Percentiles rank a stretch among this genome's conserved stretches.
Evolutionary conservation across 1,139 yeast genomes (phyloP).

Genomic region (Diutina pseudorugosa): DNA sequence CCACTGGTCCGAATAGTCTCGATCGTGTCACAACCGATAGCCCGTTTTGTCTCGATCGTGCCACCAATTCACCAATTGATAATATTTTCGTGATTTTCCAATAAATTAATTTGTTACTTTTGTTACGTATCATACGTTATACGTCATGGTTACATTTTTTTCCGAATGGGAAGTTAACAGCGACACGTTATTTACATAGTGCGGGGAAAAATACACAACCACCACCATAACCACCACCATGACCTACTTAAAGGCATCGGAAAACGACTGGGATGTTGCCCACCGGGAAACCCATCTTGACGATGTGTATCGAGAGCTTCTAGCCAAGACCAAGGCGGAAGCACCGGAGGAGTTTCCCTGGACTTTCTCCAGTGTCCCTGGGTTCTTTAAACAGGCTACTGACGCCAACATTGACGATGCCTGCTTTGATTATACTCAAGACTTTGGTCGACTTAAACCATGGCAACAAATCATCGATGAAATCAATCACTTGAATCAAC

Average conservation of each 20-base stretch:
- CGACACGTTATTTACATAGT: too few species aligned
- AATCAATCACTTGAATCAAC: slow-evolving; percentile 23
- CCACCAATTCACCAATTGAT: too few species aligned
- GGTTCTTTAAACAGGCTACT: slow-evolving; percentile 8
- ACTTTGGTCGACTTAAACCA: slow-evolving; percentile 35
- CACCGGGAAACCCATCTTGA: slow-evolving; percentile 1
- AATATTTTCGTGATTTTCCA: too few species aligned
- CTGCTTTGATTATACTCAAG: slow-evolving; percentile 31
- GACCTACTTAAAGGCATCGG: background rate
- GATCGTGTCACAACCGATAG: too few species aligned
- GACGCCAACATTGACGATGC: slow-evolving; percentile 23
- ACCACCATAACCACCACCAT: background rate
- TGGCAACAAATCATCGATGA: slow-evolving; percentile 33
- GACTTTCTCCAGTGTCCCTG: slow-evolving; percentile 9
- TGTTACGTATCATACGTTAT: too few species aligned
- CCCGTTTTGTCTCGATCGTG: too few species aligned
- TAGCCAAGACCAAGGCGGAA: background rate
- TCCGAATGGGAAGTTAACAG: too few species aligned
- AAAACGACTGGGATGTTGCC: slow-evolving; percentile 1
- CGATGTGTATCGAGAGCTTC: background rate
- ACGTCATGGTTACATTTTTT: too few species aligned
- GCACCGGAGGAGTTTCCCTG: slow-evolving; percentile 7
- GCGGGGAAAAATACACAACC: background rate
- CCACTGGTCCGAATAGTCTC: too few species aligned
- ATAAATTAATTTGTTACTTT: too few species aligned